Conservation (phyloP, 169 alveolate species). For the Blepharisma undulans region DNA sequence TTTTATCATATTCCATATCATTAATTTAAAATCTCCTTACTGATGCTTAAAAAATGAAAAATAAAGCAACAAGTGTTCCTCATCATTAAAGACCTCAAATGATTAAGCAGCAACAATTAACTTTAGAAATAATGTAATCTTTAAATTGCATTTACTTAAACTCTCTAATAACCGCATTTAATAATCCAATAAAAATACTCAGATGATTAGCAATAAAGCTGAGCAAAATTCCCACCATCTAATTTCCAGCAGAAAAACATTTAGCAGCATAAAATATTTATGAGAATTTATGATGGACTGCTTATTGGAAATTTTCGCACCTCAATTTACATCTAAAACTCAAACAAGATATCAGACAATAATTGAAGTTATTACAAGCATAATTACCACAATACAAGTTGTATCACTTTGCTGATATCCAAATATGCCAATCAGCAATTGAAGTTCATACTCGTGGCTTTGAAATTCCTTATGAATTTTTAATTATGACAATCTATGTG, state of each 20-base stretch:
- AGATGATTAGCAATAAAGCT: background rate
- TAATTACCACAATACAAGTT: background rate
- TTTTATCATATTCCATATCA: background rate
- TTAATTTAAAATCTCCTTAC: background rate
- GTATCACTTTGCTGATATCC: background rate
- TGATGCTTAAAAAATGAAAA: background rate
- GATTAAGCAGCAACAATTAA: background rate
- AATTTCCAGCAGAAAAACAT: background rate
- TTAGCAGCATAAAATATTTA: background rate
- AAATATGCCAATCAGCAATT: background rate
- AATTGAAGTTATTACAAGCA: background rate
- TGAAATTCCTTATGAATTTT: background rate
- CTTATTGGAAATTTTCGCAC: background rate
- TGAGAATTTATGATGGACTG: background rate
- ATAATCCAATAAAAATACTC: background rate
- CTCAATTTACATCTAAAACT: background rate
- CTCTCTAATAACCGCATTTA: background rate
- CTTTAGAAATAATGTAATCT: too few species aligned
- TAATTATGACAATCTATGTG: background rate
- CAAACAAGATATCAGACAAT: background rate
- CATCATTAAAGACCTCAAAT: background rate
- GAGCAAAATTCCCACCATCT: background rate
- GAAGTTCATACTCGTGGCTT: background rate
- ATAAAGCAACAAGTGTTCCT: background rate
- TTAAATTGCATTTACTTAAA: background rate